These are phyloP conservation scores for Forsythia suspensa DNA, from an alignment of 257 asterid species.

Conservation along the genomic window DNA sequence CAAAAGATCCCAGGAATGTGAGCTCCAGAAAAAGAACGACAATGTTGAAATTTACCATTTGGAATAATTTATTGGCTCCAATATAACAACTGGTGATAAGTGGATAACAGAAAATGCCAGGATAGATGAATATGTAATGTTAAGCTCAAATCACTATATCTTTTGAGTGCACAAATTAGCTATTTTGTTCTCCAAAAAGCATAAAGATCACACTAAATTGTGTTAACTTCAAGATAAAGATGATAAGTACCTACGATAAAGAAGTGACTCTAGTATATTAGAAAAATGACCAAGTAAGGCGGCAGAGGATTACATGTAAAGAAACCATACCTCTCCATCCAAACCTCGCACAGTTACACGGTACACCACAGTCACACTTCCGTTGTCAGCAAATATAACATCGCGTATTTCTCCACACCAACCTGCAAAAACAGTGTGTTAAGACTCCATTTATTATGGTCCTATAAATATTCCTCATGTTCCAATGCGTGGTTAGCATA, in stretches of 20 bases:
- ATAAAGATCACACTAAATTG: not conserved
- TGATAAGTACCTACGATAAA: not conserved
- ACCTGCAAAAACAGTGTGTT: constrained; percentile 43
- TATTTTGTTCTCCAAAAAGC: not conserved
- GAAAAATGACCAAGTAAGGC: not conserved
- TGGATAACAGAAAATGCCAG: not conserved
- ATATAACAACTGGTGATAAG: not conserved
- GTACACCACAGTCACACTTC: constrained; percentile 91
- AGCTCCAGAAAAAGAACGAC: not conserved
- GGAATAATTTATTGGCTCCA: not conserved
- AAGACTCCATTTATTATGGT: not conserved
- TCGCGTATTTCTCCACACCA: constrained; percentile 99
- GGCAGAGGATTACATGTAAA: not conserved
- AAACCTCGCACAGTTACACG: constrained; percentile 90
- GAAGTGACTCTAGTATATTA: not conserved
- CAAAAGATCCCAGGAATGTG: not conserved
- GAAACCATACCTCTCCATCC: constrained; percentile 83
- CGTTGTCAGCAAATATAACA: constrained; percentile 84
- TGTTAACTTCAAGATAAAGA: not conserved
- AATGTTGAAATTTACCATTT: not conserved
- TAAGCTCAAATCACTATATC: not conserved
- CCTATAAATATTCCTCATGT: not conserved
- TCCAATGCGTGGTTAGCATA: not conserved
- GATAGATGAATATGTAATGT: not conserved
- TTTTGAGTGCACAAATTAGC: not conserved